These are phyloP conservation scores for Diaporthe amygdali DNA, from an alignment of 2,329 filamentous ascomycete genomes.

Conservation along the genomic window DNA sequence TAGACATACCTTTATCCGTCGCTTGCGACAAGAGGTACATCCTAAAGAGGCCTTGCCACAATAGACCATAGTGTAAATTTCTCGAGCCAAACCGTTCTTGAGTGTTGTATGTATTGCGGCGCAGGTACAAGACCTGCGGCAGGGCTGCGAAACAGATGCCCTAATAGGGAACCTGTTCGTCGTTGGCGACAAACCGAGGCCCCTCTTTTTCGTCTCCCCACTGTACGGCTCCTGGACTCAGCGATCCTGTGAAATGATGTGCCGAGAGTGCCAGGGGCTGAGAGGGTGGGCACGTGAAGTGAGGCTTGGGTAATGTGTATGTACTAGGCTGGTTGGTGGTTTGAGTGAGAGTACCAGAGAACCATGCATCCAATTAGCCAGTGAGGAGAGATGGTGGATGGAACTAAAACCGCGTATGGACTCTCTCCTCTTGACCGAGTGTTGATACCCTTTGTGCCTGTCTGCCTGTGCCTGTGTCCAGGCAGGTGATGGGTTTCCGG, in stretches of 20 bases:
- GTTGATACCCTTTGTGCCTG: not conserved
- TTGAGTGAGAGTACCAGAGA: not conserved
- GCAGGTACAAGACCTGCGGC: not conserved
- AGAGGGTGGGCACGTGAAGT: not conserved
- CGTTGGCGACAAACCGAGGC: not conserved
- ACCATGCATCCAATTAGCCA: not conserved
- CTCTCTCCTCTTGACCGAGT: not conserved
- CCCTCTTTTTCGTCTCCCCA: conserved; percentile 10
- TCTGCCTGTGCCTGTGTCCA: not conserved
- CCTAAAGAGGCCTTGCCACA: conserved; percentile 62
- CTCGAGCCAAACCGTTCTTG: not conserved
- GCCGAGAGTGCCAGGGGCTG: not conserved
- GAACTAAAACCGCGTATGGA: not conserved
- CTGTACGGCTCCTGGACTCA: not conserved
- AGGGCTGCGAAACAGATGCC: not conserved
- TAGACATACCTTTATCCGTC: conserved; percentile 58
- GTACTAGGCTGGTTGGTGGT: not conserved
- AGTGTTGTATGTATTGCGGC: not conserved
- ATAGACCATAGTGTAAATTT: conserved; percentile 52
- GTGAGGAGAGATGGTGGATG: too few relatives aligned
- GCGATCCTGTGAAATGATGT: not conserved
- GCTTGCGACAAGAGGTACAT: conserved; percentile 57
- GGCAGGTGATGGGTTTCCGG: not conserved
- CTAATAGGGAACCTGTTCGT: conserved; percentile 12
- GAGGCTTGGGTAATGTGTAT: not conserved